Conservation (phyloP, 768 basidiomycete species). For the Lyophyllum decastes region DNA sequence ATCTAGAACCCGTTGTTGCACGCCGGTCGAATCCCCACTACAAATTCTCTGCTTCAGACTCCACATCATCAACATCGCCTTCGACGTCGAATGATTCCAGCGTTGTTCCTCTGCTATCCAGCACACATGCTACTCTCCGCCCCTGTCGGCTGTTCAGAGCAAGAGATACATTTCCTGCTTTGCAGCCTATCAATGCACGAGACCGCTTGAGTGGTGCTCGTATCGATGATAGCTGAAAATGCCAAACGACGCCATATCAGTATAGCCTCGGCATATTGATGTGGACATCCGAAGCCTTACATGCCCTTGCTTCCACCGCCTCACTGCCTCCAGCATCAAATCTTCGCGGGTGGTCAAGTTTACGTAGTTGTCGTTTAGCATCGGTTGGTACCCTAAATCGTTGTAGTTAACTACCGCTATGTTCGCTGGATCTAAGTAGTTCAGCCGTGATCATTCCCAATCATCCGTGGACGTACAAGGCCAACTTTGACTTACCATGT, state of each 20-base stretch:
- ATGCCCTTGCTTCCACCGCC: conserved; percentile 61
- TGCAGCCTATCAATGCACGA: conserved; percentile 55
- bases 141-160: conserved; percentile 76
- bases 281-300: conserved; percentile 43
- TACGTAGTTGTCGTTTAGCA: conserved; percentile 53
- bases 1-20: conserved; percentile 24
- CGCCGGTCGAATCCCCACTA: conserved; percentile 9
- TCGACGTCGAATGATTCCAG: conserved; percentile 82
- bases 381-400: conserved; percentile 57
- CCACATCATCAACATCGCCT: conserved; percentile 59
- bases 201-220: conserved; percentile 56
- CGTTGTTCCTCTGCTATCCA: conserved; percentile 61
- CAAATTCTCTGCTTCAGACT: conserved; percentile 21
- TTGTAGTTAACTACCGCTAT: conserved; percentile 67
- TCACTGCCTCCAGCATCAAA: conserved; percentile 59
- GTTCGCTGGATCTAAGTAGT: conserved; percentile 48
- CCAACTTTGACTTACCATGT: conserved; percentile 46
- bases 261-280: conserved; percentile 24
- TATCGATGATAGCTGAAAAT: conserved; percentile 49
- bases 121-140: conserved; percentile 73
- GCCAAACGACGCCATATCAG: conserved; percentile 31
- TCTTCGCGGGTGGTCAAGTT: conserved; percentile 59
- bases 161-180: conserved; percentile 53
- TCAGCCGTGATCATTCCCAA: conserved; percentile 37
- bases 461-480: conserved; percentile 26